These are phyloP conservation scores for Aspergillus awamori DNA, from an alignment of 2,329 filamentous ascomycete species.

Conservation along the genomic window DNA sequence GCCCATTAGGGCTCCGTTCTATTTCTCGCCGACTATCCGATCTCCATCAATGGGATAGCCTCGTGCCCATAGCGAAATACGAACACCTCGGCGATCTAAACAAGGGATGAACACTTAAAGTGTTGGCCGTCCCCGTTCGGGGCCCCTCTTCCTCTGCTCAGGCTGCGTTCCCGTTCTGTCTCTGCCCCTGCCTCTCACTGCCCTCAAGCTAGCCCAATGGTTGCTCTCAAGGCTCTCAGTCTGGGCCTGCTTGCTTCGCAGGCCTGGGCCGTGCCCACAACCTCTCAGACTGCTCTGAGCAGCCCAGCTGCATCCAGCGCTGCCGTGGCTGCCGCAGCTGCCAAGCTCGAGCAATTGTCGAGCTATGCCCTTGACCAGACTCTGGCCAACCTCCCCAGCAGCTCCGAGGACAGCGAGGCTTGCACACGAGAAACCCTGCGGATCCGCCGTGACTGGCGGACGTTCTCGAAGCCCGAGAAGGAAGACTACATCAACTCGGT, in stretches of 20 bases:
- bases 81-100: not conserved
- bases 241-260: slow-evolving; percentile 19
- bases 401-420: slow-evolving; percentile 6
- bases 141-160: not conserved
- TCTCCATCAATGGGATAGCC: not conserved
- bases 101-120: slow-evolving; percentile 4
- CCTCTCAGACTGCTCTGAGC: not conserved
- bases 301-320: slow-evolving; percentile 12
- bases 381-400: slow-evolving; percentile 8
- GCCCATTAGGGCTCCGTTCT: not conserved
- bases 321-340: slow-evolving; percentile 16
- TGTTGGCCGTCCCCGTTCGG: not conserved
- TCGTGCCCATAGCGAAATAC: not conserved
- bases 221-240: slow-evolving; percentile 19
- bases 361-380: slow-evolving; percentile 19
- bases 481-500: slow-evolving; percentile 17
- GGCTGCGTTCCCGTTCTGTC: not conserved
- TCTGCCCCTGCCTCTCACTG: not conserved
- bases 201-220: slow-evolving; percentile 13
- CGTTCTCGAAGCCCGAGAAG: slow-evolving; percentile 38
- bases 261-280: slow-evolving; percentile 19
- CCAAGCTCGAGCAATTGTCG: slow-evolving; percentile 21
- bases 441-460: slow-evolving; percentile 33
- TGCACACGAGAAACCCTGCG: slow-evolving; percentile 19
- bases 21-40: not conserved